Evolutionary conservation across 805 yeast genomes (phyloP), one percentile per base, ranked within the genome.

Genomic region (Cyberlindnera galapagoensis): DNA sequence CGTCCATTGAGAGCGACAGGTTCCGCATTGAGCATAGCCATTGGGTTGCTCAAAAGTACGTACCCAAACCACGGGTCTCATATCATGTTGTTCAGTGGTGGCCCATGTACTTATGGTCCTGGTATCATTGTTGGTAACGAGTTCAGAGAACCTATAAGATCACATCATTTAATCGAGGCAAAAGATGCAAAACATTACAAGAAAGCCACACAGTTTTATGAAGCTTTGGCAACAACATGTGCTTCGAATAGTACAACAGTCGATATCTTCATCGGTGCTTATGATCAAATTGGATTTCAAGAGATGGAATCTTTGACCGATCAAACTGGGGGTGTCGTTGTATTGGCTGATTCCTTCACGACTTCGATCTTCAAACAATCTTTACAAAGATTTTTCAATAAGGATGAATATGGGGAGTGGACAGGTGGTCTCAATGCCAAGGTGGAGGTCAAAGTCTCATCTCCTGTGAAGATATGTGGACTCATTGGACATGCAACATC

Each of bases 331-430:
- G 86, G 86, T 31, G 59, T 61, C 4, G 65, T 76, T 17, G 74
- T 78, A 3, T 67, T 76, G 60, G 63, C 78, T 35, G 86, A 78
- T 56, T 71, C 79, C 4, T 78, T 77, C 48, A 67, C 71, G 21
- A 77, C 84, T 0, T 71, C 84, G 1, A 77, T 78, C 39, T 78
- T 78, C 60, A 74, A 71, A 45, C 83, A 77, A 54, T 76, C 83
- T 16, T 67, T 76, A 34, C 62, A 68, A 33, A 67, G 71, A 46
- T 68, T 75, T 39, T 64, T 76, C 44, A 54, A 51, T 14, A 63
- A 60, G 35, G 60, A 58, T 19, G 46, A 43, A 11, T 49, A 54
- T 7, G 71, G 58, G 1, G 56, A 50, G 34, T 51, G 71, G 19
- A 65, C 65, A 20, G 62, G 74, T 65, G 85, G 77, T 0, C 57